phyloP scores from a whole-genome alignment of 495 filamentous ascomycete species.

The Corynascus novoguineensis region DNA sequence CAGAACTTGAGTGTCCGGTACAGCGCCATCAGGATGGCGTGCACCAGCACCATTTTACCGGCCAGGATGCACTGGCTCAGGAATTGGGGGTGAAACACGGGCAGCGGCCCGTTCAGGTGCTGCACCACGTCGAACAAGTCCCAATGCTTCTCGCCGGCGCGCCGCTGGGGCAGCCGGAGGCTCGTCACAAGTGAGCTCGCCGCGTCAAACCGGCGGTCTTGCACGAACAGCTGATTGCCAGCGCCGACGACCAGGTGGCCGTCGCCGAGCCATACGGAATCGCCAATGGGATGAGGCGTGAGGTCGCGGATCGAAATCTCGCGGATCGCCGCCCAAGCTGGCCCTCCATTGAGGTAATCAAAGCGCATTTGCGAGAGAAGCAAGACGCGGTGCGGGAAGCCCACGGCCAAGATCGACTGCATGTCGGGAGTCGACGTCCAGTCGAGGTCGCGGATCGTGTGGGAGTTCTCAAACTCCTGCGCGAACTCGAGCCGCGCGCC shows the following conservation, averaged over 20 bases:
- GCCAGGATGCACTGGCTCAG: conserved; percentile 80
- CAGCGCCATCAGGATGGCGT: conserved; percentile 68
- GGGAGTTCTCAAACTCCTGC: conserved; percentile 63
- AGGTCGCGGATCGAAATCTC: conserved; percentile 76
- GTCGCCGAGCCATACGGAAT: conserved; percentile 82
- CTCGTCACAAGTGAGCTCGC: conserved; percentile 57
- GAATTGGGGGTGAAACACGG: conserved; percentile 91
- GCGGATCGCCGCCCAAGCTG: conserved; percentile 80
- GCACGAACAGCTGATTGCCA: conserved; percentile 89
- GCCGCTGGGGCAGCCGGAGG: conserved; percentile 54
- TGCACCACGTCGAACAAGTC: conserved; percentile 79
- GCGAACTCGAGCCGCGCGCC: conserved; percentile 77
- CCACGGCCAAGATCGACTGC: conserved; percentile 87
- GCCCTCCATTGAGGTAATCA: conserved; percentile 84
- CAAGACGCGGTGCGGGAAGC: conserved; percentile 78
- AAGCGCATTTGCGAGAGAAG: conserved; percentile 89
- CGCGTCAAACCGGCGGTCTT: conserved; percentile 66
- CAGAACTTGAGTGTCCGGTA: conserved; percentile 75
- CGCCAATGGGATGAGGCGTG: conserved; percentile 87
- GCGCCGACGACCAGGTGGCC: conserved; percentile 81
- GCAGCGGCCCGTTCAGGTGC: conserved; percentile 78
- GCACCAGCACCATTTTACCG: conserved; percentile 69
- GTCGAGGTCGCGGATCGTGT: conserved; percentile 79
- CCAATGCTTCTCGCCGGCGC: conserved; percentile 31
- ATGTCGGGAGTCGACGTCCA: conserved; percentile 92